These are phyloP conservation scores for Aristolochia californica DNA, from an alignment of 164 flowering plant species.

Conservation along the genomic window DNA sequence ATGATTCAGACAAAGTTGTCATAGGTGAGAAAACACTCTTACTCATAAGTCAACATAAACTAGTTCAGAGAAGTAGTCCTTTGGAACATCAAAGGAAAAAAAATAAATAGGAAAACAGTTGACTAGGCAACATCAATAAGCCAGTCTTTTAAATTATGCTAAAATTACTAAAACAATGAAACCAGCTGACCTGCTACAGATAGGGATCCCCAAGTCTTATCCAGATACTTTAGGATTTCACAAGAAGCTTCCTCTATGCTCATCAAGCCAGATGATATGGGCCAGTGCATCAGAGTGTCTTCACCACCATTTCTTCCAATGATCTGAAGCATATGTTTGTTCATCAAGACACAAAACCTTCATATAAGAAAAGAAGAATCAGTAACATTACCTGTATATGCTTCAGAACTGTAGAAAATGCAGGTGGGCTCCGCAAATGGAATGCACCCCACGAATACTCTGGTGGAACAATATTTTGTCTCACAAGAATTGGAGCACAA, in stretches of 20 bases:
- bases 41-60: too few relatives aligned
- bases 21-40: too few relatives aligned
- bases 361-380: background rate
- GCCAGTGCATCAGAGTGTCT: constrained; percentile 96
- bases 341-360: background rate
- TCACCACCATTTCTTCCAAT: constrained; percentile 87
- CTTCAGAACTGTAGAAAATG: constrained; percentile 59
- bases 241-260: constrained; percentile 70
- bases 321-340: constrained; percentile 30
- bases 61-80: background rate
- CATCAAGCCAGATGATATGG: constrained; percentile 50
- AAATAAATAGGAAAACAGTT: background rate
- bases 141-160: background rate
- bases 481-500: constrained; percentile 64
- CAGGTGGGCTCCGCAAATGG: constrained; percentile 77
- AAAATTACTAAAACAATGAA: background rate
- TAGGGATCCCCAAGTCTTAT: constrained; percentile 69
- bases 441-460: constrained; percentile 94
- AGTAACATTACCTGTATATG: constrained; percentile 63
- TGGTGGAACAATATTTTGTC: constrained; percentile 67
- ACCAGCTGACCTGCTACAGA: constrained; percentile 60
- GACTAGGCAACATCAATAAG: too few relatives aligned
- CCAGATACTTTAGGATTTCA: constrained; percentile 69
- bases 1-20: too few relatives aligned
- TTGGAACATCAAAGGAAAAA: background rate